Evolutionary conservation across 805 yeast genomes (phyloP).

Genomic region (Wickerhamiella azymoides): DNA sequence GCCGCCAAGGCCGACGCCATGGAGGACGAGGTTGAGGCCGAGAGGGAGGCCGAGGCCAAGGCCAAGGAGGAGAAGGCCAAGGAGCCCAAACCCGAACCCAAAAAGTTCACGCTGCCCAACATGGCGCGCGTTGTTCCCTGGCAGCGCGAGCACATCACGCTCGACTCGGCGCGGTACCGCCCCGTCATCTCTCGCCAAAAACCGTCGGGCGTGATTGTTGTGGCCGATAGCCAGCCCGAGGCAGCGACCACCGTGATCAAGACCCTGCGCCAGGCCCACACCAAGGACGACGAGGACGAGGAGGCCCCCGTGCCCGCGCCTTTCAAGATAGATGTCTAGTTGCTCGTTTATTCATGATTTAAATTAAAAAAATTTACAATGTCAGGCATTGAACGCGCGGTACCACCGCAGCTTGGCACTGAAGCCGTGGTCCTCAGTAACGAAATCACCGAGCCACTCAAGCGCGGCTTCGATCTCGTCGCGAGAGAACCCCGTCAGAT

Average conservation of each 20-base stretch:
- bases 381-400: background rate
- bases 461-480: constrained; percentile 5
- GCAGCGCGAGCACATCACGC: constrained; percentile 72
- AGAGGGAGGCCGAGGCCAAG: constrained; percentile 26
- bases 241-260: constrained; percentile 50
- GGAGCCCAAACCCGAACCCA: constrained; percentile 37
- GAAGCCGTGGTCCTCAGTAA: constrained; percentile 1
- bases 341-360: too few species aligned
- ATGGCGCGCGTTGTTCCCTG: constrained; percentile 81
- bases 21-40: constrained; percentile 36
- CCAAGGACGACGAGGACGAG: constrained; percentile 58
- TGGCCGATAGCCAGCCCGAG: constrained; percentile 20
- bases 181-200: constrained; percentile 53
- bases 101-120: constrained; percentile 48
- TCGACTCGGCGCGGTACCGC: constrained; percentile 55
- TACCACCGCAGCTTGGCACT: constrained; percentile 2
- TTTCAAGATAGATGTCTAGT: constrained; percentile 19
- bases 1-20: constrained; percentile 28
- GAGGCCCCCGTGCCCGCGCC: constrained; percentile 37
- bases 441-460: constrained; percentile 3
- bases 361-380: too few species aligned
- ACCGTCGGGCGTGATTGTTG: constrained; percentile 25
- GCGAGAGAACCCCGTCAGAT: constrained; percentile 33
- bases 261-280: constrained; percentile 77
- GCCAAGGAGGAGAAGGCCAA: constrained; percentile 14